Conservation (phyloP, 2,329 filamentous ascomycete species). For the Xylaria sp. region DNA sequence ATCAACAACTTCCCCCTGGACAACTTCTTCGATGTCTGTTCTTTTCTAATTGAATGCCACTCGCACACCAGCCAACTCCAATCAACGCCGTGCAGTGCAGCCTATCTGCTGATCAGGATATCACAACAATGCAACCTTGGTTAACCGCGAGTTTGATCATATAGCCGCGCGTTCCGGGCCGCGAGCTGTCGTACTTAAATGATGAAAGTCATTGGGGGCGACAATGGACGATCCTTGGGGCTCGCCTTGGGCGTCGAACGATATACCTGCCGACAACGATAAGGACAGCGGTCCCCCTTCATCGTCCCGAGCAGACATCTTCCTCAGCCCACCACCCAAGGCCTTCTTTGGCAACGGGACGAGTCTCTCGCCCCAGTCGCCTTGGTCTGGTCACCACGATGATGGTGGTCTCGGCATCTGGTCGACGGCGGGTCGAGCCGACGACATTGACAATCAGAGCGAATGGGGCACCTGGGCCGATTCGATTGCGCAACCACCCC, state of each 20-base stretch:
- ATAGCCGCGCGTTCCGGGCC: conserved; percentile 31
- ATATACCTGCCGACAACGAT: conserved; percentile 47
- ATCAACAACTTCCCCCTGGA: conserved; percentile 27
- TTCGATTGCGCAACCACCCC: conserved; percentile 45
- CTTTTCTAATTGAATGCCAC: conserved; percentile 19
- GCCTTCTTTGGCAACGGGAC: conserved; percentile 54
- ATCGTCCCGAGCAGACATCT: conserved; percentile 49
- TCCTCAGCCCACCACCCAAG: conserved; percentile 56
- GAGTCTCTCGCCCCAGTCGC: conserved; percentile 51
- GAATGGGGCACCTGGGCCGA: conserved; percentile 51
- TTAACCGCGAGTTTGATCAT: conserved; percentile 3
- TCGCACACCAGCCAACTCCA: conserved; percentile 1
- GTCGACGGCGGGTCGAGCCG: conserved; percentile 48
- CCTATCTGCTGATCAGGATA: background rate
- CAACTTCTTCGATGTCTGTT: background rate
- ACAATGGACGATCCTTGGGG: conserved; percentile 74
- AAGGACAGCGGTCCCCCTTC: conserved; percentile 43
- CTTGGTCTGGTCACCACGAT: conserved; percentile 56
- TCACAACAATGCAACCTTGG: conserved; percentile 24
- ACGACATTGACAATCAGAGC: conserved; percentile 38
- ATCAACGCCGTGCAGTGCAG: background rate
- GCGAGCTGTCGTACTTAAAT: conserved; percentile 39
- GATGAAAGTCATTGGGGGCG: conserved; percentile 50
- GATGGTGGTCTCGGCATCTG: conserved; percentile 55
- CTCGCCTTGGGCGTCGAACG: conserved; percentile 66